A percentile compares a stretch with the other conserved stretches of the same genome.
Conservation (phyloP, 768 basidiomycete species). For the Rhodotorula babjevae region DNA sequence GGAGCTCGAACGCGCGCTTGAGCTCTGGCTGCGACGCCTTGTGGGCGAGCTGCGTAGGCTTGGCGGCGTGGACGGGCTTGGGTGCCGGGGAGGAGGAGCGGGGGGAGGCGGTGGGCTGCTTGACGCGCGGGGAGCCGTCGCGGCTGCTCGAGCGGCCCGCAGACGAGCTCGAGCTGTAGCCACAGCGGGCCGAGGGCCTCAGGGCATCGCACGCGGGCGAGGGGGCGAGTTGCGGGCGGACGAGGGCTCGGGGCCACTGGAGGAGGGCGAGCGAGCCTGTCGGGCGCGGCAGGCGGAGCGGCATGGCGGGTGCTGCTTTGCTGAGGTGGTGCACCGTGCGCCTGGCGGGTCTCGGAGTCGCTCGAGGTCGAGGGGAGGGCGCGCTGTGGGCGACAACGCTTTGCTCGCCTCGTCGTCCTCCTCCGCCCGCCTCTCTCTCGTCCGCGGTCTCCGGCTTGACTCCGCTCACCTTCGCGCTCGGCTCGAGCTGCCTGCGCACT, state of each 20-base stretch:
- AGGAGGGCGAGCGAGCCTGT: not conserved
- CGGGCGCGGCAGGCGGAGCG: not conserved
- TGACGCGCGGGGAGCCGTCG: not conserved
- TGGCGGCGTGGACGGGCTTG: not conserved
- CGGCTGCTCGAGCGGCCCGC: slow-evolving; percentile 3
- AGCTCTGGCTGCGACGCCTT: not conserved
- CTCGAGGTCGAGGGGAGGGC: too few relatives aligned
- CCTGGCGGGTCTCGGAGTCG: not conserved
- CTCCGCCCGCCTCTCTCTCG: too few relatives aligned
- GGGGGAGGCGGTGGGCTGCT: not conserved
- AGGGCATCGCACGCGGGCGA: not conserved
- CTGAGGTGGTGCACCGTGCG: not conserved
- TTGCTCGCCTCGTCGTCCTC: too few relatives aligned
- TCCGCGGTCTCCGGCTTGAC: too few relatives aligned
- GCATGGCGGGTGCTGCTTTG: not conserved
- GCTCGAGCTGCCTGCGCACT: too few relatives aligned
- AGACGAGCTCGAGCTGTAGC: slow-evolving; percentile 2
- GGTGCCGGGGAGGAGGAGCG: not conserved
- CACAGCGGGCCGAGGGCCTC: not conserved
- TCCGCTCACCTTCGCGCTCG: too few relatives aligned
- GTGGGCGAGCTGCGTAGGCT: not conserved
- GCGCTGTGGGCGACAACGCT: too few relatives aligned
- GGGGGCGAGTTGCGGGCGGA: not conserved
- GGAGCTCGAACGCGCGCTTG: slow-evolving; percentile 24
- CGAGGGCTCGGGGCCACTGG: not conserved